Percentiles rank a stretch among this genome's conserved stretches.
Conservation (phyloP, 768 basidiomycete species). For the Mrakia blollopis region DNA sequence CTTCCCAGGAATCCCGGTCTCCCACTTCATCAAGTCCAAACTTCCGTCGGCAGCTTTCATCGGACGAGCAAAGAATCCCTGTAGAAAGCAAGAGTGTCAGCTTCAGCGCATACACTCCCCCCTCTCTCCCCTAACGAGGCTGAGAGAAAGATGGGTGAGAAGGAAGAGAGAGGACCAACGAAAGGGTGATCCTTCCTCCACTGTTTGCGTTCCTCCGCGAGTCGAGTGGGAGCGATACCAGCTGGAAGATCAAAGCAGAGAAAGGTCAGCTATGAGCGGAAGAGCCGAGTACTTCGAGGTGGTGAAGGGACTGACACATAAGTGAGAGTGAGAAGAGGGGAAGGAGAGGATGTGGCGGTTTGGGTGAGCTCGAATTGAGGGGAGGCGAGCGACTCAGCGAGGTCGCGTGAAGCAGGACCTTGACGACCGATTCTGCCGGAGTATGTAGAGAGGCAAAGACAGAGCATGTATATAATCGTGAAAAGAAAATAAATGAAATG, state of each 20-base stretch:
- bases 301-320: not conserved
- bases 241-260: slow-evolving; percentile 38
- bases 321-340: not conserved
- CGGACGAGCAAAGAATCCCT: slow-evolving; percentile 98
- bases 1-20: slow-evolving; percentile 97
- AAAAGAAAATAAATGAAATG: too few relatives aligned
- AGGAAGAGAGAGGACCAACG: slow-evolving; percentile 53
- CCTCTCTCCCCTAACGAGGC: not conserved
- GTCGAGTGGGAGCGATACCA: slow-evolving; percentile 84
- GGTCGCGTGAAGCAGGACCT: not conserved
- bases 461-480: too few relatives aligned
- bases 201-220: slow-evolving; percentile 95
- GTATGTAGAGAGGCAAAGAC: too few relatives aligned
- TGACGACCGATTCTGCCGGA: not conserved
- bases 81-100: not conserved
- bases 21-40: slow-evolving; percentile 97
- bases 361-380: not conserved
- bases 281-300: too few relatives aligned
- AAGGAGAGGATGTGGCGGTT: too few relatives aligned
- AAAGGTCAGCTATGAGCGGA: not conserved
- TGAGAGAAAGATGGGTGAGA: not conserved
- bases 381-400: not conserved
- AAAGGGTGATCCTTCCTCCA: slow-evolving; percentile 99
- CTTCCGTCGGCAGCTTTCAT: slow-evolving; percentile 83
- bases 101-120: not conserved